These are phyloP conservation scores for Nicotiana tabacum DNA, from an alignment of 257 asterid species.

Conservation along the genomic window DNA sequence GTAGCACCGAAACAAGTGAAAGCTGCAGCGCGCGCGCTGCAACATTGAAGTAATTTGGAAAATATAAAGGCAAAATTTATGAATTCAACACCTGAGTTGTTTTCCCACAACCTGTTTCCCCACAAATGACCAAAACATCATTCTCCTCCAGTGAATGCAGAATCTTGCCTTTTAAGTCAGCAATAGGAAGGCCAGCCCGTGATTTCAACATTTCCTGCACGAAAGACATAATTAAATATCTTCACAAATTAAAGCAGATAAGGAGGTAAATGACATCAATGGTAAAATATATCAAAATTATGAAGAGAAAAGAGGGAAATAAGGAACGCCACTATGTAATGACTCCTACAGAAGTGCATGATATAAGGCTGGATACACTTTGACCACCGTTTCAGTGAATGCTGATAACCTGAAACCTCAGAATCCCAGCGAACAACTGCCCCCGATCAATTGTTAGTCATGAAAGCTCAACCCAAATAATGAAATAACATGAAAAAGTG, in stretches of 20 bases:
- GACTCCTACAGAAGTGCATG: not conserved
- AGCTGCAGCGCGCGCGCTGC: not conserved
- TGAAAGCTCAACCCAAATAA: not conserved
- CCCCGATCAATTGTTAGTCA: conserved; percentile 1
- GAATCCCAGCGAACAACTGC: not conserved
- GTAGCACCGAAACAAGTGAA: not conserved
- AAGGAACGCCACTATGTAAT: not conserved
- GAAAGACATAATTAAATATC: conserved; percentile 18
- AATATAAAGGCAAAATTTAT: conserved; percentile 4
- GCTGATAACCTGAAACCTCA: not conserved
- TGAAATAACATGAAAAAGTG: not conserved
- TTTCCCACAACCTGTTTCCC: conserved; percentile 99
- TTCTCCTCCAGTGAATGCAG: conserved; percentile 61
- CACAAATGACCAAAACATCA: conserved; percentile 80
- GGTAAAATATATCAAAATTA: not conserved
- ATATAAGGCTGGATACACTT: not conserved
- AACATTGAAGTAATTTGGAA: conserved; percentile 1
- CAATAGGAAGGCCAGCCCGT: conserved; percentile 81
- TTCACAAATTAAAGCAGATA: conserved; percentile 12
- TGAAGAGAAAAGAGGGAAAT: not conserved
- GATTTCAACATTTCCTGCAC: conserved; percentile 72
- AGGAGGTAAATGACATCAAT: not conserved
- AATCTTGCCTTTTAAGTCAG: conserved; percentile 68
- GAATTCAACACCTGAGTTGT: conserved; percentile 80
- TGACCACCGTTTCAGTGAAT: not conserved